phyloP scores from a whole-genome alignment of 2,329 filamentous ascomycete species.

The Pseudogymnoascus sp. region DNA sequence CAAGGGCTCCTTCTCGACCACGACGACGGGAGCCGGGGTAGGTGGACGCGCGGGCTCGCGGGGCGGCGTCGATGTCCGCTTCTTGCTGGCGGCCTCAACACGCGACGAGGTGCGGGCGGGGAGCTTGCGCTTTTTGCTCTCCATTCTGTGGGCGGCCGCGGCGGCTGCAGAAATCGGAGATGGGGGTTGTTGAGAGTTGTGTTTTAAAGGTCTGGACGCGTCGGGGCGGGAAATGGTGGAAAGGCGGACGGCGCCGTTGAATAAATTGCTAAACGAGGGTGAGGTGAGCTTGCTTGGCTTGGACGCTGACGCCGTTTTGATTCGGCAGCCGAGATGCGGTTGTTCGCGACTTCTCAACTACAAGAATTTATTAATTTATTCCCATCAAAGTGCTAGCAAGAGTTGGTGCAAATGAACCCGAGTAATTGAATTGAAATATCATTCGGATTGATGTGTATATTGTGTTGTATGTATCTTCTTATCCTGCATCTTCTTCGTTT shows the following conservation, averaged over 20 bases:
- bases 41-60: constrained; percentile 37
- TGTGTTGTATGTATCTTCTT: background rate
- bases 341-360: background rate
- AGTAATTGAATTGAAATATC: background rate
- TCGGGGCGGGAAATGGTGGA: constrained; percentile 16
- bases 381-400: background rate
- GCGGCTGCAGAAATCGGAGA: background rate
- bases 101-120: constrained; percentile 55
- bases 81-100: constrained; percentile 52
- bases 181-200: constrained; percentile 15
- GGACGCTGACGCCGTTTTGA: background rate
- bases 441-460: background rate
- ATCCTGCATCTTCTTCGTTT: background rate
- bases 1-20: constrained; percentile 34
- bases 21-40: constrained; percentile 27
- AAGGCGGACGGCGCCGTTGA: constrained; percentile 11
- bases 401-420: background rate
- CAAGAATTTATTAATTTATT: background rate
- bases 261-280: constrained; percentile 15
- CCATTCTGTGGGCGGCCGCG: constrained; percentile 38
- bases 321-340: constrained; percentile 3
- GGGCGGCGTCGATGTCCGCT: constrained; percentile 49
- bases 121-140: constrained; percentile 58
- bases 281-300: constrained; percentile 13
- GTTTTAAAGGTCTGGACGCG: constrained; percentile 19